Evolutionary conservation across 2,329 filamentous ascomycete species (phyloP).

Genomic region (Diplocarpon mali): DNA sequence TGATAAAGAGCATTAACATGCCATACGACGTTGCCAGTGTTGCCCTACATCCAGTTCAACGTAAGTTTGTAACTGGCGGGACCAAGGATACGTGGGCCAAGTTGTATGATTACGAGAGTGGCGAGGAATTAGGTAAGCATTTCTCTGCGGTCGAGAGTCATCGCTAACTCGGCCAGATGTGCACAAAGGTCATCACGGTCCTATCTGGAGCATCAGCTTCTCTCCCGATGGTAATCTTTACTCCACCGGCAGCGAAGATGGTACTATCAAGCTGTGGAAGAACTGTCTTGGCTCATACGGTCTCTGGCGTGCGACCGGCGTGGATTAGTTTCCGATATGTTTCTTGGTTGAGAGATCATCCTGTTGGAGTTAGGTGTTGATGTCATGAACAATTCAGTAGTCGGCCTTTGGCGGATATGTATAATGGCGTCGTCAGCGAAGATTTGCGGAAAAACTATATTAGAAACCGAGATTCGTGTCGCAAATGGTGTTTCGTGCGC

Average conservation of each 20-base stretch:
- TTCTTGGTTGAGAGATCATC: conserved; percentile 2
- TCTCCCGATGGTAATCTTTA: conserved; percentile 94
- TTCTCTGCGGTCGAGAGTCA: neutral
- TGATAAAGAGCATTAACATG: conserved; percentile 70
- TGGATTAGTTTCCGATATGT: conserved; percentile 9
- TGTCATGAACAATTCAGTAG: neutral
- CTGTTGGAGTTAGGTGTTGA: neutral
- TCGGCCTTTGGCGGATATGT: neutral
- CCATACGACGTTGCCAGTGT: conserved; percentile 85
- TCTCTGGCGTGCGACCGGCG: conserved; percentile 36
- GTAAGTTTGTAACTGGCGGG: conserved; percentile 81
- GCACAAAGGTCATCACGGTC: conserved; percentile 93
- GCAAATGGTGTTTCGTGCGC: neutral
- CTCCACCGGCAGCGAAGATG: conserved; percentile 92
- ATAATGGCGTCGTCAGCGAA: neutral
- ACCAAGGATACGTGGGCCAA: conserved; percentile 94
- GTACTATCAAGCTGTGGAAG: conserved; percentile 89
- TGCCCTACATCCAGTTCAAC: conserved; percentile 68
- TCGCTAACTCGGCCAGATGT: conserved; percentile 47
- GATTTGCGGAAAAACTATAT: neutral
- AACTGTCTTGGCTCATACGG: conserved; percentile 56
- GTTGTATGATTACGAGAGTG: conserved; percentile 80
- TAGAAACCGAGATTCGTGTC: conserved; percentile 10
- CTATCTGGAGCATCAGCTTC: conserved; percentile 92
- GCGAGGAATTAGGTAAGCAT: conserved; percentile 59